These are phyloP conservation scores for Cladosporium austrohemisphaericum DNA, from an alignment of 2,329 filamentous ascomycete genomes.

Conservation along the genomic window DNA sequence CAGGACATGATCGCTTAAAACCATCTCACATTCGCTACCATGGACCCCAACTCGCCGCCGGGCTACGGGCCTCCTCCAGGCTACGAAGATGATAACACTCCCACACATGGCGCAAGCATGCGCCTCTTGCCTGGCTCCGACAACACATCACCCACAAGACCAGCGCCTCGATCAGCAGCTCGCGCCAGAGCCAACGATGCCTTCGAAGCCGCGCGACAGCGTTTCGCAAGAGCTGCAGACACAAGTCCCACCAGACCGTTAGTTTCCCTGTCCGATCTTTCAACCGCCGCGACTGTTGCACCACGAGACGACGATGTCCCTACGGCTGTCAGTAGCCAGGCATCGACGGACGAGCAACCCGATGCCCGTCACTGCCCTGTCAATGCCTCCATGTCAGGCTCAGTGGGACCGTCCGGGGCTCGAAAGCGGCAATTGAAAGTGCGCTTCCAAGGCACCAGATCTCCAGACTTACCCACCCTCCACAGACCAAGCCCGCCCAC, in stretches of 20 bases:
- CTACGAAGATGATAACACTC: conserved; percentile 40
- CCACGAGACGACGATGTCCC: not conserved
- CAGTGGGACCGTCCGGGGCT: conserved; percentile 21
- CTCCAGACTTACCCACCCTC: conserved; percentile 32
- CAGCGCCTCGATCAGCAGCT: conserved; percentile 28
- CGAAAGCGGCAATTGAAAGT: conserved; percentile 31
- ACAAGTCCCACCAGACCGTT: conserved; percentile 16
- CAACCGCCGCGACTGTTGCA: conserved; percentile 2
- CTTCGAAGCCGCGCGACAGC: conserved; percentile 15
- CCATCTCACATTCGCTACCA: conserved; percentile 4
- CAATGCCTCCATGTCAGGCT: conserved; percentile 15
- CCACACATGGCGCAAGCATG: conserved; percentile 44
- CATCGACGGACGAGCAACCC: not conserved
- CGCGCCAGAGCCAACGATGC: conserved; percentile 17
- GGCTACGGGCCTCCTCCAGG: conserved; percentile 39
- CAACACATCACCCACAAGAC: conserved; percentile 30
- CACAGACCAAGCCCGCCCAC: conserved; percentile 42
- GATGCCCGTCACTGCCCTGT: not conserved
- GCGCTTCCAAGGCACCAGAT: conserved; percentile 30
- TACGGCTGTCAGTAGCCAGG: conserved; percentile 9
- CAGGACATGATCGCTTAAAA: conserved; percentile 8
- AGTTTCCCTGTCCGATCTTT: conserved; percentile 15
- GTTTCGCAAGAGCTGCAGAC: conserved; percentile 12
- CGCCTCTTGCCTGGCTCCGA: conserved; percentile 48
- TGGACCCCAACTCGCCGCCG: conserved; percentile 11